A percentile compares a stretch with the other conserved stretches of the same genome.
Evolutionary conservation across 1,284 basidiomycete species (phyloP).

Genomic region (Cutaneotrichosporon sp.): DNA sequence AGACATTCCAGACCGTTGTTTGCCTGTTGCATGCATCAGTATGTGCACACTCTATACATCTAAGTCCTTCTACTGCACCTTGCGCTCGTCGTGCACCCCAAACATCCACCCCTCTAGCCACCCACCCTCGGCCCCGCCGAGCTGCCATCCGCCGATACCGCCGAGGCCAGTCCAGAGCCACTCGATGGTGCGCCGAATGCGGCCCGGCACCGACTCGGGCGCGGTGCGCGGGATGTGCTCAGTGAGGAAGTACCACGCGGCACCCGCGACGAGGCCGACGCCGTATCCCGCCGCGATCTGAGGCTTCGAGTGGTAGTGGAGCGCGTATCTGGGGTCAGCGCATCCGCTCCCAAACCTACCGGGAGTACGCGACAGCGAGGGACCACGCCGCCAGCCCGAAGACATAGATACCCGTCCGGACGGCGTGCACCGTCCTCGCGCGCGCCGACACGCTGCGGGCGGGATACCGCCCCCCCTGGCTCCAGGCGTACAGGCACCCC

Average conservation of each 20-base stretch:
- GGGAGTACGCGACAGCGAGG: slow-evolving; percentile 46
- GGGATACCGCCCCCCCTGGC: slow-evolving; percentile 20
- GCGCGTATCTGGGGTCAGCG: slow-evolving; percentile 38
- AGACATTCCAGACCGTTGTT: not conserved
- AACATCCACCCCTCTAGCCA: slow-evolving; percentile 46
- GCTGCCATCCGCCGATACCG: slow-evolving; percentile 43
- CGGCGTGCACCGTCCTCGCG: slow-evolving; percentile 13
- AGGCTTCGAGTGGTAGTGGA: slow-evolving; percentile 46
- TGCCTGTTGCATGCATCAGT: slow-evolving; percentile 11
- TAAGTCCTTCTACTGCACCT: slow-evolving; percentile 12
- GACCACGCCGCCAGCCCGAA: slow-evolving; percentile 48
- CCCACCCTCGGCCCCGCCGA: slow-evolving; percentile 40
- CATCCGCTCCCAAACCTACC: slow-evolving; percentile 26
- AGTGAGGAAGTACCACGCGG: slow-evolving; percentile 35
- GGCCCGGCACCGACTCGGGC: slow-evolving; percentile 26
- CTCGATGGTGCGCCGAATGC: slow-evolving; percentile 29
- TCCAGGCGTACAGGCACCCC: slow-evolving; percentile 40
- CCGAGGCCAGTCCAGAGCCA: slow-evolving; percentile 41
- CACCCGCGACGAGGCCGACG: slow-evolving; percentile 35
- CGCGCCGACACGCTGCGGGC: not conserved
- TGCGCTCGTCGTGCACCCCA: slow-evolving; percentile 9
- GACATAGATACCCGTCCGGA: slow-evolving; percentile 35
- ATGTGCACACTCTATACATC: not conserved
- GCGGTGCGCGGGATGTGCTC: slow-evolving; percentile 39
- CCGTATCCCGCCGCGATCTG: slow-evolving; percentile 47